Evolutionary conservation across 305 asterid genomes (phyloP).

Genomic region (Stenogyne calaminthoides): DNA sequence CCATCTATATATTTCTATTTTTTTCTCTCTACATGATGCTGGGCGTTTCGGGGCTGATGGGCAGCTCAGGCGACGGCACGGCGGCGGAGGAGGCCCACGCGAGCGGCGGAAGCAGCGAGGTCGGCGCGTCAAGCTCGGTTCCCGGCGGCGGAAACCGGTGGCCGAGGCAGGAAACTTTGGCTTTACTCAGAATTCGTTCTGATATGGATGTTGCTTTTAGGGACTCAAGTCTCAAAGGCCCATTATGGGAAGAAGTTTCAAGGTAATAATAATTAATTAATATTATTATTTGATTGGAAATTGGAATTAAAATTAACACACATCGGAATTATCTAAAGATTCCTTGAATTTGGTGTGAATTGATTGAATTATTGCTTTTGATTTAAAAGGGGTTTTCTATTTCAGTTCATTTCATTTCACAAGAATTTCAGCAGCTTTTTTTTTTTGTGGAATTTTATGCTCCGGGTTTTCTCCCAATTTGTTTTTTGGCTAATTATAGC

Average conservation of each 20-base stretch:
- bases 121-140: conserved; percentile 46
- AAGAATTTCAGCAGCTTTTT: conserved; percentile 48
- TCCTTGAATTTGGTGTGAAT: conserved; percentile 17
- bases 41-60: conserved; percentile 55
- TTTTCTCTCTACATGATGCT: conserved; percentile 50
- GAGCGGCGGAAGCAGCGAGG: conserved; percentile 71
- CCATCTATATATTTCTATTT: conserved; percentile 32
- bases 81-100: conserved; percentile 42
- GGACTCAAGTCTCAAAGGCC: conserved; percentile 87
- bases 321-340: too few species aligned
- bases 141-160: conserved; percentile 69
- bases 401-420: conserved; percentile 50
- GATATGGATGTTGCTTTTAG: conserved; percentile 81
- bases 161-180: conserved; percentile 92
- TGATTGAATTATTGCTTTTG: conserved; percentile 42
- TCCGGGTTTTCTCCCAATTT: conserved; percentile 47
- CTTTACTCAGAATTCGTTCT: conserved; percentile 68
- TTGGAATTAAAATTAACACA: background rate
- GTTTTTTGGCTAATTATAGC: conserved; percentile 50
- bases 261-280: conserved; percentile 72
- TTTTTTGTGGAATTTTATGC: conserved; percentile 45
- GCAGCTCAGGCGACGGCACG: conserved; percentile 44
- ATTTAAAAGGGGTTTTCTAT: conserved; percentile 30
- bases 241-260: conserved; percentile 94
- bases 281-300: too few species aligned